Evolutionary conservation across 495 filamentous ascomycete species (phyloP), one percentile per base, ranked within the genome.

Genomic region (Pseudoneurospora amorphoporcata): DNA sequence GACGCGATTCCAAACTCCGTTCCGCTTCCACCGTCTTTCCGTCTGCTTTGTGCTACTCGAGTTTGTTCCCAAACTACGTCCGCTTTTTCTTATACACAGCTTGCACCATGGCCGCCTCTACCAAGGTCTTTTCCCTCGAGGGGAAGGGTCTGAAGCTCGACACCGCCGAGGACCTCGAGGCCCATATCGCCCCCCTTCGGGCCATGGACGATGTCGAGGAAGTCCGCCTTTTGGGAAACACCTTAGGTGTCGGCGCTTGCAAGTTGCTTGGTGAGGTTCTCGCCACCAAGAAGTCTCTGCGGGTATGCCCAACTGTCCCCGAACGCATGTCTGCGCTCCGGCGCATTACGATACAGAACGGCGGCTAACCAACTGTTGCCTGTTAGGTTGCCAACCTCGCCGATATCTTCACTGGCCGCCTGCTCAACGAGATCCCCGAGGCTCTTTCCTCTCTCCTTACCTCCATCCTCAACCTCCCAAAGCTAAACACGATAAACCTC

Each of bases 361-460:
- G 12, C 69, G 68, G 74, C 78, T 81, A 73, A 79, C 76, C 35
- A 32, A 68, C 35, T 16, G 39, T 72, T 68, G 42, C 68, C 68
- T 39, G 72, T 61, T 81, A 94, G 88, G 84, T 90, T 71, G 94
- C 93, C 78, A 95, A 97, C 81, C 84, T 98, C 71, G 94, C 94
- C 80, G 95, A 99, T 80, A 96, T 99, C 84, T 99, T 98, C 84
- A 99, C 95, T 71, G 91, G 92, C 40, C 94, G 95, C 73, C 89
- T 99, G 35, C 90, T 98, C 68, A 91, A 90, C 77, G 95, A 99
- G 77, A 98, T 99, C 75, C 95, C 95, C 65, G 90, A 90, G 70
- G 95, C 96, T 3, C 89, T 98, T 41, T 90, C 90, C 14, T 89
- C 89, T 58, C 90, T 99, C 42, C 90, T 98, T 14, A 92, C 90